Evolutionary conservation across 192 early-diverging fungal species (phyloP).

Genomic region (Borealophlyctis nickersoniae): DNA sequence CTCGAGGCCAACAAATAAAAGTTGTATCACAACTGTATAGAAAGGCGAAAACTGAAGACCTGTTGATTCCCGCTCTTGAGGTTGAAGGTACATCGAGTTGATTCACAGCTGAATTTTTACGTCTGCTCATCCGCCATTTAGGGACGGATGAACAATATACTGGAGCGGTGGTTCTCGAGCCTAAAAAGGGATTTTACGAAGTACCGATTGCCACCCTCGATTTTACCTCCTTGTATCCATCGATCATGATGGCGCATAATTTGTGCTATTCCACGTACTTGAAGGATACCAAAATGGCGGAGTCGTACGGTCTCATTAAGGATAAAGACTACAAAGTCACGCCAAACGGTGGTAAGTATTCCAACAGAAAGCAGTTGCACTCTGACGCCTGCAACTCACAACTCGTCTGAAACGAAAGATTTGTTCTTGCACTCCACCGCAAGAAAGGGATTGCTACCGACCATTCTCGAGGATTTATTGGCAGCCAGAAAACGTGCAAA

Average conservation of each 20-base stretch:
- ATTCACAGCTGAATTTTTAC: neutral
- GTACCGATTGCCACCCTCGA: constrained; percentile 96
- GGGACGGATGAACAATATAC: constrained; percentile 84
- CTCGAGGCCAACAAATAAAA: constrained; percentile 95
- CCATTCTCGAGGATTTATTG: constrained; percentile 84
- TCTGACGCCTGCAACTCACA: too few relatives aligned
- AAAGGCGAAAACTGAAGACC: constrained; percentile 72
- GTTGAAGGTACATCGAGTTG: constrained; percentile 53
- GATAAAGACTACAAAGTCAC: constrained; percentile 86
- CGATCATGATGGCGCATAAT: constrained; percentile 99
- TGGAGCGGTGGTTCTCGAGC: constrained; percentile 96
- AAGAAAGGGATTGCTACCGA: constrained; percentile 82
- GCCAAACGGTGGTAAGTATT: constrained; percentile 71
- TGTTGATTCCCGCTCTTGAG: constrained; percentile 87
- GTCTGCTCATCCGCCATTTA: constrained; percentile 16
- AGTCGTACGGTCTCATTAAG: constrained; percentile 48
- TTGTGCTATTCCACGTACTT: constrained; percentile 94
- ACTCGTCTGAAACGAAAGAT: too few relatives aligned
- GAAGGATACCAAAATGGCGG: constrained; percentile 48
- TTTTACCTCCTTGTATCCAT: constrained; percentile 97
- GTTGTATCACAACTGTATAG: constrained; percentile 96
- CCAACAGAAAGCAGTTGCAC: too few relatives aligned
- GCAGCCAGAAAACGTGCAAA: constrained; percentile 91
- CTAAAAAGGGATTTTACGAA: constrained; percentile 89
- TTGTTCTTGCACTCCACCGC: constrained; percentile 76